Evolutionary conservation across 2,329 filamentous ascomycete species (phyloP), one percentile per base, ranked within the genome.

Genomic region (Alternaria sp.): DNA sequence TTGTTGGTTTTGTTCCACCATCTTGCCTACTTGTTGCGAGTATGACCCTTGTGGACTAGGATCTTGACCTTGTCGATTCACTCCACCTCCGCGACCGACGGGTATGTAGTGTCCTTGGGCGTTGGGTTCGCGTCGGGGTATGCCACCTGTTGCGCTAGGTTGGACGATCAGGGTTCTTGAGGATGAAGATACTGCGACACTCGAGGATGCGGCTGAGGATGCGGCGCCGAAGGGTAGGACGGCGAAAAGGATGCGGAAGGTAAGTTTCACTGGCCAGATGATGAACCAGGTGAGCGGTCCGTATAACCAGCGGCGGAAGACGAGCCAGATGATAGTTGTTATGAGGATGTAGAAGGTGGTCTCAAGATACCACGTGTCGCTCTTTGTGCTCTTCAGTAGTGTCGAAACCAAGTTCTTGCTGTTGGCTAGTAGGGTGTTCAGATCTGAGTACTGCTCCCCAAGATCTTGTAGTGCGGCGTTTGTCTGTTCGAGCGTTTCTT

Each of bases 281-380:
- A 97, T 80, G 21, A 98, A 84, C 92, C 93, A 96, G 90, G 92
- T 96, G 61, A 93, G 80, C 1, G 96, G 96, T 0, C 96, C 95
- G 82, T 96, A 99, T 8, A 99, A 76, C 44, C 95, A 84, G 47
- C 96, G 85, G 26, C 96, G 85, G 75, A 96, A 97, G 7, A 97
- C 77, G 8, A 99, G 85, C 96, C 96, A 99, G 28, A 84, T 85
- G 45, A 94, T 89, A 1, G 93, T 97, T 6, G 83, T 87, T 21
- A 91, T 75, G 15, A 98, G 86, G 71, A 97, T 85, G 77, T 94
- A 96, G 69, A 98, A 89, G 3, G 94, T 89, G 40, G 92, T 96
- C 81, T 96, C 91, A 32, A 99, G 87, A 78, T 99, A 99, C 96
- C 96, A 99, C 3, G 94, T 97, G 77, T 99, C 96, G 68, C 91